Evolutionary conservation across 192 early-diverging fungal species (phyloP).

Genomic region (Backusella morwellensis): DNA sequence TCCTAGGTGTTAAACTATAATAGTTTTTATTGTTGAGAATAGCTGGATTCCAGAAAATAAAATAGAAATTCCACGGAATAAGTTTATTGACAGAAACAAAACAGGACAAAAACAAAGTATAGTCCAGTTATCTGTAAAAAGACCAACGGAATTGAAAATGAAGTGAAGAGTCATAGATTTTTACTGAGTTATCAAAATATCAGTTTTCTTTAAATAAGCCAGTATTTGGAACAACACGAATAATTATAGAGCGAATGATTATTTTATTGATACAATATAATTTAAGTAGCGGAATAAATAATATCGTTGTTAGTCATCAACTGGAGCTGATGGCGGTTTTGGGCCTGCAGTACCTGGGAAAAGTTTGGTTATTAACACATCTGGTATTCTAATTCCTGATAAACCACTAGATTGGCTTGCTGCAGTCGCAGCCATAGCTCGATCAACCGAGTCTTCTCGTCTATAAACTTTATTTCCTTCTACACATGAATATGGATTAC

Average conservation of each 20-base stretch:
- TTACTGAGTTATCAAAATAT: neutral
- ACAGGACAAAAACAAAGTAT: neutral
- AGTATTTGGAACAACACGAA: neutral
- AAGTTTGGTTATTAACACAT: neutral
- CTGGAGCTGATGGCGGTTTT: neutral
- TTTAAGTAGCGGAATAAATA: neutral
- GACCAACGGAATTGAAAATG: neutral
- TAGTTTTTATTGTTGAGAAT: neutral
- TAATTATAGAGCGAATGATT: neutral
- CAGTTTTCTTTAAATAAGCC: neutral
- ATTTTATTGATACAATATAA: neutral
- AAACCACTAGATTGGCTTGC: neutral
- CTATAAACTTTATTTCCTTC: neutral
- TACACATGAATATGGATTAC: neutral
- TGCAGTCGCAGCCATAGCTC: neutral
- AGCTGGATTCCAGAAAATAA: neutral
- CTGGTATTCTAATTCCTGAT: neutral
- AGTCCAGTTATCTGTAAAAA: neutral
- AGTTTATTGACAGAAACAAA: neutral
- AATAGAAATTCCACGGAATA: neutral
- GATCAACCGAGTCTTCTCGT: neutral
- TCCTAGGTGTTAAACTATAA: neutral
- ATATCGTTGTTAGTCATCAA: neutral
- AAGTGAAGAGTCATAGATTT: neutral
- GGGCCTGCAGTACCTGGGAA: neutral